Conservation (phyloP, 768 basidiomycete species). For the Amanita rubescens region DNA sequence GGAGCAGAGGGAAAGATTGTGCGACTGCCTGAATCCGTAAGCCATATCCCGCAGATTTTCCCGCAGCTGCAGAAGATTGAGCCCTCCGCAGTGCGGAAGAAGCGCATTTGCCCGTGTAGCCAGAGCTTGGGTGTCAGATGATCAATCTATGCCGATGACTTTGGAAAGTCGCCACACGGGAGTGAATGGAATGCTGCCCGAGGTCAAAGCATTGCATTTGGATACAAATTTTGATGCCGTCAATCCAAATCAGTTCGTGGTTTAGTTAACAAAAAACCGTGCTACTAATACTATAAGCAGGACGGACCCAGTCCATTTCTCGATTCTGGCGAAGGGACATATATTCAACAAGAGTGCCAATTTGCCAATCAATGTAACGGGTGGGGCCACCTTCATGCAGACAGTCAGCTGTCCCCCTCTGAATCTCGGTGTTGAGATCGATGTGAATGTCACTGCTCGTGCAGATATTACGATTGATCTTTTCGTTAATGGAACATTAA, state of each 20-base stretch:
- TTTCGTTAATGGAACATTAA: no score
- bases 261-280: neutral
- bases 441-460: no score
- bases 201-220: conserved; percentile 33
- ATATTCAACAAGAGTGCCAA: no score
- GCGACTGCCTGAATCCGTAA: conserved; percentile 43
- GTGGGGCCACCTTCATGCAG: no score
- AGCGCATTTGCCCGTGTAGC: conserved; percentile 36
- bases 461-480: no score
- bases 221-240: conserved; percentile 31
- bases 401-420: no score
- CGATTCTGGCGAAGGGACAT: no score
- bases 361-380: no score
- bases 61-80: neutral
- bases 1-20: conserved; percentile 45
- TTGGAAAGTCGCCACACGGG: conserved; percentile 23
- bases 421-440: no score
- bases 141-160: conserved; percentile 34
- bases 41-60: conserved; percentile 8
- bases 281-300: neutral
- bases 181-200: conserved; percentile 24
- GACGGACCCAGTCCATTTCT: no score
- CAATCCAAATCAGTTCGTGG: conserved; percentile 20
- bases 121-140: conserved; percentile 29
- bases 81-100: conserved; percentile 27